These are phyloP conservation scores for Ottelia alismoides DNA, from an alignment of 106 monocot species.

Conservation along the genomic window DNA sequence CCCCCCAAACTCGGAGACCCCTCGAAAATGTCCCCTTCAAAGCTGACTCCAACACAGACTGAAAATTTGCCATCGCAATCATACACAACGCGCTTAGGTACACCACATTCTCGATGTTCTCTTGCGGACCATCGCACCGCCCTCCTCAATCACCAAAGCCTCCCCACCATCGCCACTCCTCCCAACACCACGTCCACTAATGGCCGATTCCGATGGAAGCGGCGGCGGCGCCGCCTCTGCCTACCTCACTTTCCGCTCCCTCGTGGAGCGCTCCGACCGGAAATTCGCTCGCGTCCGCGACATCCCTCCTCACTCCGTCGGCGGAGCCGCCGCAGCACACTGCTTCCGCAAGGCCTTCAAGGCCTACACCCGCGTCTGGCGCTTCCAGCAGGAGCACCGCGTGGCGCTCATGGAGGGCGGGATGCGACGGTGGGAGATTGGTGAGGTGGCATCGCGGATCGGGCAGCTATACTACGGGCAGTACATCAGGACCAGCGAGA, in stretches of 20 bases:
- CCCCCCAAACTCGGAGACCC: too few species aligned
- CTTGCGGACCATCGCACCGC: too few species aligned
- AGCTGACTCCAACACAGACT: too few species aligned
- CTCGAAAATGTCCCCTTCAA: too few species aligned
- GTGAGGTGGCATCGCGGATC: constrained; percentile 55
- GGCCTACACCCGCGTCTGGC: constrained; percentile 66
- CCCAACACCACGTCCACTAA: too few species aligned
- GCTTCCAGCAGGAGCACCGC: constrained; percentile 55
- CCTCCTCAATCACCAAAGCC: too few species aligned
- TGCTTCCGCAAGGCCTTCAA: constrained; percentile 47
- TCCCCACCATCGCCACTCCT: too few species aligned
- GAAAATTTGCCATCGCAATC: too few species aligned
- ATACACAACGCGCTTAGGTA: too few species aligned
- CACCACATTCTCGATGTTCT: too few species aligned
- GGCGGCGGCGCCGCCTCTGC: background rate
- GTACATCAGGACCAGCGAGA: background rate
- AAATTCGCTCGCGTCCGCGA: constrained; percentile 73
- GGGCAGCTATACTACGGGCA: constrained; percentile 1
- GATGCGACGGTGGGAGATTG: constrained; percentile 58
- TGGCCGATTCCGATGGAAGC: constrained; percentile 1
- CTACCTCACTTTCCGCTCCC: constrained; percentile 23
- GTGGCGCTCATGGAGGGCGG: constrained; percentile 39
- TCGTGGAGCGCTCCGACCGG: constrained; percentile 53
- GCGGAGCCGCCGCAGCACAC: constrained; percentile 11
- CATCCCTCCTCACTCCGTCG: constrained; percentile 28